These are phyloP conservation scores for Auricularia sp. DNA, from an alignment of 768 basidiomycete species.

Conservation along the genomic window DNA sequence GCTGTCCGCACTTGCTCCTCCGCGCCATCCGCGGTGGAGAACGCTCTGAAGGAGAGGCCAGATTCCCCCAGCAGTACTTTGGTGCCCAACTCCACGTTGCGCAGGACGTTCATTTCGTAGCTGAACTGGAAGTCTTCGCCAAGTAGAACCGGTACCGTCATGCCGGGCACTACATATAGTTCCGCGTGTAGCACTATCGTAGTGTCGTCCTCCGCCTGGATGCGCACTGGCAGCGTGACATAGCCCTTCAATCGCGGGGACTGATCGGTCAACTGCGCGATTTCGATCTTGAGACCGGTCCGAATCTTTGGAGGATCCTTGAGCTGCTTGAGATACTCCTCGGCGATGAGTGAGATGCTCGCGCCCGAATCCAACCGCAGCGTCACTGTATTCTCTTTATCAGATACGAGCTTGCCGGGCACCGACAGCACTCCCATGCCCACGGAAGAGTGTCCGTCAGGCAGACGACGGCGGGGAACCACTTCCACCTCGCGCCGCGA, in stretches of 20 bases:
- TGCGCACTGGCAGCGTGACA: conserved; percentile 11
- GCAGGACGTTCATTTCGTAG: conserved; percentile 16
- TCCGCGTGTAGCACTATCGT: not conserved
- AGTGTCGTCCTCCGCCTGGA: not conserved
- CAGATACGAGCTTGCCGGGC: not conserved
- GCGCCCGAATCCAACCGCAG: not conserved
- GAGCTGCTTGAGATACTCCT: not conserved
- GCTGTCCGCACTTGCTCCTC: conserved; percentile 3
- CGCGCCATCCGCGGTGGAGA: conserved; percentile 3
- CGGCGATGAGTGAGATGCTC: not conserved
- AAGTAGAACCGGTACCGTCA: conserved; percentile 23
- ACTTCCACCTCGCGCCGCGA: not conserved
- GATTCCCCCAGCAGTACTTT: conserved; percentile 12
- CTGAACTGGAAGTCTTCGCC: conserved; percentile 21
- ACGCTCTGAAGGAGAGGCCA: conserved; percentile 6
- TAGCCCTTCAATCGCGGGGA: conserved; percentile 12
- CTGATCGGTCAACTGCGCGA: not conserved
- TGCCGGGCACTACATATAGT: conserved; percentile 15
- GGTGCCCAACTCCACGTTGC: conserved; percentile 7
- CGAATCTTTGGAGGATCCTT: not conserved
- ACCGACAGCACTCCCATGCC: not conserved
- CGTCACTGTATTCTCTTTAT: not conserved
- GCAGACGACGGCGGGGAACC: not conserved
- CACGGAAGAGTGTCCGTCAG: not conserved
- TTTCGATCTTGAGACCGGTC: not conserved